Conservation (phyloP, 768 basidiomycete genomes). For the Pulveroboletus frians region DNA sequence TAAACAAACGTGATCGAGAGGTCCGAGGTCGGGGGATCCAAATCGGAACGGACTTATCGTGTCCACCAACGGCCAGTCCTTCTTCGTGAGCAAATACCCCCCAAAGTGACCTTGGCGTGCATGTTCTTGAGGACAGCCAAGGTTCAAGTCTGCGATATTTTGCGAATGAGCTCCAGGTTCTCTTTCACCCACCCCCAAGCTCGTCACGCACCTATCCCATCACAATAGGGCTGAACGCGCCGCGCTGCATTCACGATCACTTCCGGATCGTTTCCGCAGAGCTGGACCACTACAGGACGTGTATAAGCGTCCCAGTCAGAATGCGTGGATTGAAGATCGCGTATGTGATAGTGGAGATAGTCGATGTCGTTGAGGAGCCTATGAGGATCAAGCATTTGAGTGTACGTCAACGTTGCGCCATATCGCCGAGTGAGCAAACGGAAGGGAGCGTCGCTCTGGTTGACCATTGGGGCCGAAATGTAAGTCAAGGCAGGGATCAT, state of each 20-base stretch:
- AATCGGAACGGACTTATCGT: slow-evolving; percentile 49
- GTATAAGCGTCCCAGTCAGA: slow-evolving; percentile 18
- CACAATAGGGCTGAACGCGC: slow-evolving; percentile 54
- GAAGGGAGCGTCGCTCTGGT: slow-evolving; percentile 76
- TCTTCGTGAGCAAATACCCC: slow-evolving; percentile 67
- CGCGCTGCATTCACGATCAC: slow-evolving; percentile 54
- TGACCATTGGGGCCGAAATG: slow-evolving; percentile 73
- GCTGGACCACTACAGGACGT: slow-evolving; percentile 61
- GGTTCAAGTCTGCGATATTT: slow-evolving; percentile 58
- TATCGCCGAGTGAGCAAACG: slow-evolving; percentile 55
- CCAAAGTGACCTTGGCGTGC: slow-evolving; percentile 67
- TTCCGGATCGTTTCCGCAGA: slow-evolving; percentile 69
- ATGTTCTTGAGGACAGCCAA: slow-evolving; percentile 73
- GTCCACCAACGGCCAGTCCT: slow-evolving; percentile 67
- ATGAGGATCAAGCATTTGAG: slow-evolving; percentile 71
- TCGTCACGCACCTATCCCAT: slow-evolving; percentile 55
- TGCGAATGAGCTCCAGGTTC: neutral
- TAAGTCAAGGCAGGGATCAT: slow-evolving; percentile 29
- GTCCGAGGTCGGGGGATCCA: neutral
- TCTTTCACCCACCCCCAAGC: neutral
- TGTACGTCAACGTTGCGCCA: slow-evolving; percentile 64
- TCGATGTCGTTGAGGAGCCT: slow-evolving; percentile 56
- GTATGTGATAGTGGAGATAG: slow-evolving; percentile 59
- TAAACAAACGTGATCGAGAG: neutral
- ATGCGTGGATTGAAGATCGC: slow-evolving; percentile 41